phyloP scores from a whole-genome alignment of 768 basidiomycete genomes.

The Phanerochaete carnosa region DNA sequence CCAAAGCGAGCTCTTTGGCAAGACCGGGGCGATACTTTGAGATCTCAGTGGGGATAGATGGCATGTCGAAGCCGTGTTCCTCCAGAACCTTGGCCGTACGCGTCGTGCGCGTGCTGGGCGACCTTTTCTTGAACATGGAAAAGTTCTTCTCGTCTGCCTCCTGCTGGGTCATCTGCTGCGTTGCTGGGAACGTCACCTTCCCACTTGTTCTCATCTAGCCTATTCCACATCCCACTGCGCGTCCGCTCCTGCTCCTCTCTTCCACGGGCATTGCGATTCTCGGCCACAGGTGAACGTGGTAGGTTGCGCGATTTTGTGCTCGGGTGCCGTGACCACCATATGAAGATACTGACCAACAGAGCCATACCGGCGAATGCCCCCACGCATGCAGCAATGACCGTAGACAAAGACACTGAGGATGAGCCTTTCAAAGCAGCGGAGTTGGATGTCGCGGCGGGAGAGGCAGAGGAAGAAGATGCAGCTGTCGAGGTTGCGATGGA shows the following conservation, averaged over 20 bases:
- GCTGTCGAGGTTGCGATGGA: neutral
- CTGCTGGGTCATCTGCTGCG: constrained; percentile 10
- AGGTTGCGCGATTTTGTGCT: constrained; percentile 24
- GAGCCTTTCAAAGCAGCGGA: constrained; percentile 7
- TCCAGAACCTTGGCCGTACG: constrained; percentile 32
- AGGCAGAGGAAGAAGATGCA: constrained; percentile 5
- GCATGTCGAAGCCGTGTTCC: constrained; percentile 23
- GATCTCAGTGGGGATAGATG: constrained; percentile 41
- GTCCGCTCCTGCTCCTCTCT: constrained; percentile 40
- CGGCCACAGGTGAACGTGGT: constrained; percentile 18
- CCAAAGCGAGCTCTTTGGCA: constrained; percentile 47
- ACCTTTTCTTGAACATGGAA: constrained; percentile 51
- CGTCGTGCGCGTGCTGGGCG: constrained; percentile 38
- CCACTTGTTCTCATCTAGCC: constrained; percentile 48
- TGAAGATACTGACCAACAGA: constrained; percentile 44
- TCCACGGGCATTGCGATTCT: constrained; percentile 33
- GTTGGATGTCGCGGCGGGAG: neutral
- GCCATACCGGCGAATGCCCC: constrained; percentile 54
- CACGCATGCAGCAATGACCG: constrained; percentile 62
- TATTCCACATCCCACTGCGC: constrained; percentile 52
- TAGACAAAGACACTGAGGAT: constrained; percentile 29
- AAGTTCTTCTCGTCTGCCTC: constrained; percentile 27
- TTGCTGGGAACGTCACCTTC: constrained; percentile 13
- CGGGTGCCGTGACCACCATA: constrained; percentile 46
- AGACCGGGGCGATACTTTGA: constrained; percentile 53